Evolutionary conservation across 805 yeast genomes (phyloP), one percentile per base, ranked within the genome.

Genomic region (Saccharomyces mikatae): DNA sequence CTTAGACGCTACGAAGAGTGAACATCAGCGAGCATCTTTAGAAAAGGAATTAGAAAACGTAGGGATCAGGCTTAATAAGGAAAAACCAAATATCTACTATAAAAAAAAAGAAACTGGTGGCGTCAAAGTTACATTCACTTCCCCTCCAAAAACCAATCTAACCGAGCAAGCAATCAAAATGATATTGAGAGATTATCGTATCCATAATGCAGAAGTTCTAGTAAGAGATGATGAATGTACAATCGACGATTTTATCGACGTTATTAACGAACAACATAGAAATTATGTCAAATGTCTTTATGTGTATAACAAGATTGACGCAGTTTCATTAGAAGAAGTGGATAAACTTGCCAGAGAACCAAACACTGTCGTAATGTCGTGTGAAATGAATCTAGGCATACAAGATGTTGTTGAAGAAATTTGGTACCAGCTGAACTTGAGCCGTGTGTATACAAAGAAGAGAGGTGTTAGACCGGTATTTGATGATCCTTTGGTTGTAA

Each of bases 301-400:
- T 65, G 96, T 89, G 26, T 94, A 90, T 76, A 92, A 94, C 76
- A 92, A 92, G 78, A 82, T 92, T 49, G 99, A 92, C 69, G 92
- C 97, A 0, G 97, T 92, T 11, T 88, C 97, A 1, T 73, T 92
- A 51, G 98, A 92, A 69, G 99, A 92, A 68, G 89, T 89, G 51
- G 97, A 94, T 70, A 75, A 96, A 53, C 77, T 92, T 55, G 98
- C 98, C 0, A 80, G 96, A 60, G 87, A 84, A 64, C 97, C 97
- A 47, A 84, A 92, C 70, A 90, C 98, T 0, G 90, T 84, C 53
- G 98, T 92, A 30, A 89, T 91, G 82, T 87, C 96, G 27, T 95
- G 97, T 70, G 96, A 88, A 66, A 74, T 86, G 74, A 90, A 85
- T 54, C 75, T 94, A 48, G 97, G 98, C 1, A 75, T 92, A 11